A percentile compares a stretch with the other conserved stretches of the same genome.
phyloP scores from a whole-genome alignment of 1,284 basidiomycete genomes.

The Taiwanofungus camphoratus region DNA sequence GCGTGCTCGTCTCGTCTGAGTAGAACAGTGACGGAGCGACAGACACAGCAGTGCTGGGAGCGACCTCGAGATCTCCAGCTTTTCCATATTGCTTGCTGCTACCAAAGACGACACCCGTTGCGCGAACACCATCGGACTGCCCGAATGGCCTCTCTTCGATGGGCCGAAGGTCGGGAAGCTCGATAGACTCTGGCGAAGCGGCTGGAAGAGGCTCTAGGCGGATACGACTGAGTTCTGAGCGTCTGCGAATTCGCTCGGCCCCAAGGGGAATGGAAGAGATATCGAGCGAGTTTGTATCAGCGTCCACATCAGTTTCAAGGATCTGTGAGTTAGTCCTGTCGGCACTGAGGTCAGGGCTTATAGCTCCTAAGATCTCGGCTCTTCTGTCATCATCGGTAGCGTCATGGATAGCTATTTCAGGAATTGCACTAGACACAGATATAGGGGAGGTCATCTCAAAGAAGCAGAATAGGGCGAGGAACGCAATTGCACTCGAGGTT shows the following conservation, averaged over 20 bases:
- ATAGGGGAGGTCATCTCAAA: too few species aligned
- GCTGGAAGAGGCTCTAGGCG: not conserved
- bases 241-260: slow-evolving; percentile 1
- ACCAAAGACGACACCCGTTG: not conserved
- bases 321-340: not conserved
- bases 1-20: not conserved
- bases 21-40: not conserved
- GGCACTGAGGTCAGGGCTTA: not conserved
- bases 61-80: not conserved
- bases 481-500: too few species aligned
- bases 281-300: not conserved
- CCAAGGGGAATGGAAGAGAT: not conserved
- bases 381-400: slow-evolving; percentile 3
- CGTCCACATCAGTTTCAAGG: not conserved
- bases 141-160: not conserved
- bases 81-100: not conserved
- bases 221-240: slow-evolving; percentile 1
- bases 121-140: not conserved
- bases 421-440: too few species aligned
- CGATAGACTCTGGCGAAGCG: slow-evolving; percentile 1
- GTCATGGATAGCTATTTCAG: too few species aligned
- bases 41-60: not conserved
- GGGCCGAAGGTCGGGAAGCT: not conserved
- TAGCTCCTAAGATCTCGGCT: slow-evolving; percentile 4
- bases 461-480: too few species aligned